Percentiles rank a stretch among this genome's conserved stretches.
Conservation (phyloP, 495 filamentous ascomycete genomes). For the Penicillium pancosmium region DNA sequence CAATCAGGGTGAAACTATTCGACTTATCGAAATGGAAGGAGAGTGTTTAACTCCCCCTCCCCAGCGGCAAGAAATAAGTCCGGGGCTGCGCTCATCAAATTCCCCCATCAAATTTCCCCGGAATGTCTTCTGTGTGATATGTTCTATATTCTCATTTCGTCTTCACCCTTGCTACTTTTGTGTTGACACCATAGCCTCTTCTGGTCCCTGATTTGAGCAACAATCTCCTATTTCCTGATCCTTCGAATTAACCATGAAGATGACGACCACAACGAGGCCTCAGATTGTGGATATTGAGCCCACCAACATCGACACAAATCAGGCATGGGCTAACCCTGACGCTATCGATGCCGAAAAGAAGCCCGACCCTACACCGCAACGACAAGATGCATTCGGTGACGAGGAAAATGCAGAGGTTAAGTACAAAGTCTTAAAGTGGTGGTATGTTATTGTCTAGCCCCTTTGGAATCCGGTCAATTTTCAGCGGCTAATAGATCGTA, state of each 20-base stretch:
- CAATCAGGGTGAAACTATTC: too few species aligned
- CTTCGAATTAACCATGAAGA: constrained; percentile 2
- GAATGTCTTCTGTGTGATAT: background rate
- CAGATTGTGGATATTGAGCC: constrained; percentile 11
- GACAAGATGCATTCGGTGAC: constrained; percentile 35
- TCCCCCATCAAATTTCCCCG: background rate
- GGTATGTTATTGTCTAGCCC: constrained; percentile 20
- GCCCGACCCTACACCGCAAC: constrained; percentile 2
- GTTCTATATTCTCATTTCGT: background rate
- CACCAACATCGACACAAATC: background rate
- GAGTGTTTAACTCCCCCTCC: background rate
- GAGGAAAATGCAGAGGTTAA: constrained; percentile 36
- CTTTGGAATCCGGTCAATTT: background rate
- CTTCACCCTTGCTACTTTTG: background rate
- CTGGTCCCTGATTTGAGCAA: background rate
- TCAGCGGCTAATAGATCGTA: background rate
- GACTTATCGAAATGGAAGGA: background rate
- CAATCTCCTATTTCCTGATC: background rate
- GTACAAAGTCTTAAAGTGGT: constrained; percentile 41
- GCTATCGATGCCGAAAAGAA: constrained; percentile 4
- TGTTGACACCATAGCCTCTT: background rate
- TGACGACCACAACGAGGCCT: constrained; percentile 1
- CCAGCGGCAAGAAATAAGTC: background rate
- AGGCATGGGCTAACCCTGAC: background rate
- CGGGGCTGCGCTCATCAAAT: background rate